These are phyloP conservation scores for Excoecaria cochinchinensis DNA, from an alignment of 345 rosid genomes.

Conservation along the genomic window DNA sequence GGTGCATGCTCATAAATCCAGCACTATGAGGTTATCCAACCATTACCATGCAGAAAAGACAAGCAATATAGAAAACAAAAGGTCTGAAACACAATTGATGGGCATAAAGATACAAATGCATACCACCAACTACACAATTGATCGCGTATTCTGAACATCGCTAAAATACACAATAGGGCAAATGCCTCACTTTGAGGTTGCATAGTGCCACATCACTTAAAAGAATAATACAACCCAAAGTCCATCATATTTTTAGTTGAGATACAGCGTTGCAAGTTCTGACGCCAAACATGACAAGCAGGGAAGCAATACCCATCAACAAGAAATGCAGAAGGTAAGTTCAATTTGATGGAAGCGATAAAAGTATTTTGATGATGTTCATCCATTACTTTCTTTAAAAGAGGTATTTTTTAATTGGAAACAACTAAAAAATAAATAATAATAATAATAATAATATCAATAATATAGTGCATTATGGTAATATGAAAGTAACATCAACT, in stretches of 20 bases:
- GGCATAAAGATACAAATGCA: too few species aligned
- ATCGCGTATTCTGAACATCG: neutral
- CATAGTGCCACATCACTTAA: neutral
- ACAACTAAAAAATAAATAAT: neutral
- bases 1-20: neutral
- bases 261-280: neutral
- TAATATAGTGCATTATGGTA: neutral
- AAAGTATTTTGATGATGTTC: neutral
- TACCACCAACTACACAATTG: neutral
- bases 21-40: neutral
- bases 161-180: neutral
- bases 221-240: neutral
- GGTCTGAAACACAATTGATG: neutral
- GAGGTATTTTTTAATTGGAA: neutral
- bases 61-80: neutral
- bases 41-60: neutral
- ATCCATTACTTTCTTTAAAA: neutral
- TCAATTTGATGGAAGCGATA: neutral
- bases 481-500: too few species aligned
- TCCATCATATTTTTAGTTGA: neutral
- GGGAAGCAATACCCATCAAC: neutral
- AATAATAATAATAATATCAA: neutral
- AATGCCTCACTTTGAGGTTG: neutral
- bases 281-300: neutral
- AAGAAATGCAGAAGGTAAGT: neutral